phyloP scores from a whole-genome alignment of 2,329 filamentous ascomycete species.

The Colletotrichum musicola region DNA sequence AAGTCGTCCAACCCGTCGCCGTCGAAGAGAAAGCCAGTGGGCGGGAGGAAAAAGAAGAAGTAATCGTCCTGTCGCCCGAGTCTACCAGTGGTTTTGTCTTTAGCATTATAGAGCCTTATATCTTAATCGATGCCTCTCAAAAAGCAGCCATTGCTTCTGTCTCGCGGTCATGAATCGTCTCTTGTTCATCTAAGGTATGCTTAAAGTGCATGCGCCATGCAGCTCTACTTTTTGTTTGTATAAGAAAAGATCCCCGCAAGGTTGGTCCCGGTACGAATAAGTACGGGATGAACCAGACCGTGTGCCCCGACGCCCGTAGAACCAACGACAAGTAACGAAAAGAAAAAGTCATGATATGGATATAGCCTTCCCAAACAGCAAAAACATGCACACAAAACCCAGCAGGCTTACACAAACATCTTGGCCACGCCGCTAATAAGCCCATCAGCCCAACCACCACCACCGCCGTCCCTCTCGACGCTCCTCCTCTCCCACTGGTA shows the following conservation, averaged over 20 bases:
- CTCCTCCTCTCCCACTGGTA: constrained; percentile 55
- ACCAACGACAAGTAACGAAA: no score
- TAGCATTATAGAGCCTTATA: constrained; percentile 29
- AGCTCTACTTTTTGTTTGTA: not conserved
- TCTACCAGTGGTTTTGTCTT: not conserved
- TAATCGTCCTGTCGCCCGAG: constrained; percentile 40
- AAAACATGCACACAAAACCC: no score
- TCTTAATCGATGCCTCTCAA: constrained; percentile 1
- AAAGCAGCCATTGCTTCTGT: not conserved
- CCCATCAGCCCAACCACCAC: constrained; percentile 47
- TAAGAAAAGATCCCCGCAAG: not conserved
- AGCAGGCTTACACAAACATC: constrained; percentile 61
- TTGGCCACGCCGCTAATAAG: constrained; percentile 54
- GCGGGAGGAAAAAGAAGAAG: constrained; percentile 50
- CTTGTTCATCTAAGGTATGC: constrained; percentile 11
- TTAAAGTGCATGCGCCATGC: constrained; percentile 23
- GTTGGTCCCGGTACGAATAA: not conserved
- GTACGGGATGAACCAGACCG: constrained; percentile 20
- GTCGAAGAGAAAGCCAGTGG: constrained; percentile 55
- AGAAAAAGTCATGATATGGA: not conserved
- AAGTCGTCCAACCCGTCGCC: constrained; percentile 53
- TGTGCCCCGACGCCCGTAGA: not conserved
- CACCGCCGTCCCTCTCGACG: constrained; percentile 50
- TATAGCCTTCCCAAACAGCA: constrained; percentile 18
- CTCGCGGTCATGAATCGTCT: constrained; percentile 26